Evolutionary conservation across 805 yeast species (phyloP), one percentile per base, ranked within the genome.

Genomic region (Blastobotrys parvus): DNA sequence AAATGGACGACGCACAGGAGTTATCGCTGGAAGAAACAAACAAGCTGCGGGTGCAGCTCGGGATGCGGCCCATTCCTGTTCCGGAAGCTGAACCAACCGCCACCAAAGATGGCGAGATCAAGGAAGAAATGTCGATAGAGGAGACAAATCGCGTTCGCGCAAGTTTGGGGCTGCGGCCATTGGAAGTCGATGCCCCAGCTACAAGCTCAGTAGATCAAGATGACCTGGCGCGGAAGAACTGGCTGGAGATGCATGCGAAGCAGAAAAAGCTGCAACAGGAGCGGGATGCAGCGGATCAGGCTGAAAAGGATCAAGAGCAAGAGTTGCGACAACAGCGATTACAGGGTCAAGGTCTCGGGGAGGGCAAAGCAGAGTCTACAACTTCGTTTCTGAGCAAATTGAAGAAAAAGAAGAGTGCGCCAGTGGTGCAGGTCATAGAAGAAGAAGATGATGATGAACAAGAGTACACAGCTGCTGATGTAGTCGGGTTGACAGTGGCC

Each of bases 81-180:
- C 32, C 44, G 2, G 44, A 37, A 13, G 7, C 39, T 15, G 15
- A 15, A 8, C 31, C 8, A 19, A 27, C 4, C 35, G 29, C 4
- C 23, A 22, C 20, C 5, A 22, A 34, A 3, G 29, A 35, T 8
- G 29, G 32, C 3, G 13, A 18, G 1, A 11, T 7, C 11, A 11
- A 7, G 7, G 11, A 25, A 7, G 29, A 25, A 25, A 43, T 62
- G 11, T 61, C 68, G 4, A 35, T 79, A 1, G 78, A 72, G 45
- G 82, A 78, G 46, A 79, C 84, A 0, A 78, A 79, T 53, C 63
- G 60, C 49, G 62, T 77, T 5, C 60, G 86, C 19, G 47, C 61
- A 4, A 67, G 72, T 10, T 52, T 77, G 8, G 84, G 84, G 0
- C 61, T 79, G 43, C 69, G 70, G 30, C 78, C 80, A 1, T 69